phyloP scores from a whole-genome alignment of 805 yeast genomes.

The Wickerhamiella spandovensis region DNA sequence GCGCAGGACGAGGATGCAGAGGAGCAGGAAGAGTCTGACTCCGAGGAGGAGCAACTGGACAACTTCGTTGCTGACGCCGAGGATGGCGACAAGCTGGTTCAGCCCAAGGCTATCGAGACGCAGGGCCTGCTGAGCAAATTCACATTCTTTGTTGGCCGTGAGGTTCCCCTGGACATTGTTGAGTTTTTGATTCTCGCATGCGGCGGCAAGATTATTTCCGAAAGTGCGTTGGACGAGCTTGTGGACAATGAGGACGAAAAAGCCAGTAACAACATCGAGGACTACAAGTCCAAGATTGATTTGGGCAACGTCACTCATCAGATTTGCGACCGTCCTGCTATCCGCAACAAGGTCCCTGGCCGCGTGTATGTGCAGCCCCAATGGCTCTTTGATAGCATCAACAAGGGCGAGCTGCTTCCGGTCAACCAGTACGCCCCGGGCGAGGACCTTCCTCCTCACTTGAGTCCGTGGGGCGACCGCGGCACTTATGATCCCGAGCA shows the following conservation, averaged over 20 bases:
- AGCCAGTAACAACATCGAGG: constrained; percentile 24
- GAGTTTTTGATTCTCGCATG: constrained; percentile 77
- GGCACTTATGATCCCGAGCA: constrained; percentile 73
- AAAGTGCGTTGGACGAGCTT: constrained; percentile 72
- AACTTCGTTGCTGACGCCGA: constrained; percentile 46
- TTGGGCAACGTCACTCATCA: constrained; percentile 76
- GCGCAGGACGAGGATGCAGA: constrained; percentile 25
- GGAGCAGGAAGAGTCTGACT: constrained; percentile 14
- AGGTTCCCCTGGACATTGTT: constrained; percentile 81
- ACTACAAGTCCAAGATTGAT: constrained; percentile 33
- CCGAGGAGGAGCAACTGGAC: constrained; percentile 39
- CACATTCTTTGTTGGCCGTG: constrained; percentile 83
- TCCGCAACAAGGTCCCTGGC: constrained; percentile 66
- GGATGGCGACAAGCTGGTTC: constrained; percentile 45
- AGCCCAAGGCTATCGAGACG: constrained; percentile 33
- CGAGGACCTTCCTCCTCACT: constrained; percentile 88
- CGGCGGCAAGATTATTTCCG: constrained; percentile 79
- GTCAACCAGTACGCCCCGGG: constrained; percentile 86
- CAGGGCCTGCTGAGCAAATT: constrained; percentile 51
- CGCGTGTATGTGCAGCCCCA: constrained; percentile 95
- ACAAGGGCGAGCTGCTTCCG: constrained; percentile 59
- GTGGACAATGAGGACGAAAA: constrained; percentile 34
- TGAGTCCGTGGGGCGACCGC: constrained; percentile 98
- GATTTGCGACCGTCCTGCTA: constrained; percentile 81
- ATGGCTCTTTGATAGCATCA: constrained; percentile 90